phyloP scores from a whole-genome alignment of 495 filamentous ascomycete genomes.

The Aspergillus baeticus region DNA sequence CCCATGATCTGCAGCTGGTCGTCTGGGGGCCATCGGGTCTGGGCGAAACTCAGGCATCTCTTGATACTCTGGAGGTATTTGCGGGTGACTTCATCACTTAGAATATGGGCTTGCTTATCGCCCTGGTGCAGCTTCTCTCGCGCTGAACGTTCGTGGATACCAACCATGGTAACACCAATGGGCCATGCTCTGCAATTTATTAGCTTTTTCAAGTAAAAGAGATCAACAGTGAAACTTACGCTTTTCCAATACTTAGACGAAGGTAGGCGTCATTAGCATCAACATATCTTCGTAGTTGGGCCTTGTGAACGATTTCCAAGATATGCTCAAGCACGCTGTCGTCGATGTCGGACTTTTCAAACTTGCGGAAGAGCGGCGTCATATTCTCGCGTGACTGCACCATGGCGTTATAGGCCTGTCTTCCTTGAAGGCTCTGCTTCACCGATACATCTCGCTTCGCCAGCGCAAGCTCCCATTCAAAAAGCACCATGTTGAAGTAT shows the following conservation, averaged over 20 bases:
- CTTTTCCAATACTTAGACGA: slow-evolving; percentile 92
- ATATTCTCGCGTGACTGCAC: slow-evolving; percentile 79
- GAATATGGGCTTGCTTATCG: slow-evolving; percentile 89
- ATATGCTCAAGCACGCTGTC: slow-evolving; percentile 77
- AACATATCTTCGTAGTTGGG: slow-evolving; percentile 87
- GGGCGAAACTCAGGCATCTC: slow-evolving; percentile 92
- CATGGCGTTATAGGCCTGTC: slow-evolving; percentile 76
- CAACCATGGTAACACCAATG: slow-evolving; percentile 99
- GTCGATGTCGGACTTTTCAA: slow-evolving; percentile 77
- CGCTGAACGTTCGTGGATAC: slow-evolving; percentile 95
- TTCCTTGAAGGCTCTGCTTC: slow-evolving; percentile 72
- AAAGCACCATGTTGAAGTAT: slow-evolving; percentile 90
- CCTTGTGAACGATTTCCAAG: slow-evolving; percentile 89
- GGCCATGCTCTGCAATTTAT: slow-evolving; percentile 71
- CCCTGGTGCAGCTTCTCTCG: slow-evolving; percentile 90
- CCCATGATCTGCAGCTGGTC: slow-evolving; percentile 96
- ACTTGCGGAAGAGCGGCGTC: slow-evolving; percentile 83
- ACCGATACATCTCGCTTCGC: slow-evolving; percentile 61
- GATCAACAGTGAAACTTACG: slow-evolving; percentile 38
- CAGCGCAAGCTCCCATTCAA: slow-evolving; percentile 82
- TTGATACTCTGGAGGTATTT: slow-evolving; percentile 99
- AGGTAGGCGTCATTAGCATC: slow-evolving; percentile 96
- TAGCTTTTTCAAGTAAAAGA: slow-evolving; percentile 7
- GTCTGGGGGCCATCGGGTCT: slow-evolving; percentile 93
- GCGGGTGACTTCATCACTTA: slow-evolving; percentile 91